Conservation (phyloP, 2,329 filamentous ascomycete species). For the Pseudofabraea citricarpa region DNA sequence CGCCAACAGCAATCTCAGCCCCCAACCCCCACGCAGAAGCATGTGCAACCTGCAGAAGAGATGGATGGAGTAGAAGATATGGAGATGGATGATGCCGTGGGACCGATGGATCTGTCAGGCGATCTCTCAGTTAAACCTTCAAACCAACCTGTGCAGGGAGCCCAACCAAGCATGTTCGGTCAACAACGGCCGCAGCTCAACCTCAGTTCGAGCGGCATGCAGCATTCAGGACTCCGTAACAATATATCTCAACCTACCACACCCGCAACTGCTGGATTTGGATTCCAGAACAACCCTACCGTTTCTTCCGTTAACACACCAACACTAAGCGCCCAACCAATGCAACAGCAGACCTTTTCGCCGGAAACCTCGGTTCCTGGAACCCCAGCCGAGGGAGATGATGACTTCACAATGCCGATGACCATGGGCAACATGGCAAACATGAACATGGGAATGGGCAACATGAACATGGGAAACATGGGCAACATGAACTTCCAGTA, state of each 20-base stretch:
- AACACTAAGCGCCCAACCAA: slow-evolving; percentile 73
- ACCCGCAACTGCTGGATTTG: slow-evolving; percentile 70
- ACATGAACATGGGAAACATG: slow-evolving; percentile 38
- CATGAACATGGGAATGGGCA: slow-evolving; percentile 49
- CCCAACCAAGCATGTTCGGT: slow-evolving; percentile 60
- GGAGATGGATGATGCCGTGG: slow-evolving; percentile 88
- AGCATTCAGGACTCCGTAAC: slow-evolving; percentile 72
- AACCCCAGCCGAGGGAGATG: slow-evolving; percentile 70
- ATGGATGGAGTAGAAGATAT: slow-evolving; percentile 89
- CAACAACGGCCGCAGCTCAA: slow-evolving; percentile 70
- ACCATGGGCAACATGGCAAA: slow-evolving; percentile 56
- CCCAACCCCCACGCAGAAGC: slow-evolving; percentile 24
- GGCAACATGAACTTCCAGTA: slow-evolving; percentile 33
- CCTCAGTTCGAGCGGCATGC: slow-evolving; percentile 64
- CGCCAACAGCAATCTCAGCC: slow-evolving; percentile 29
- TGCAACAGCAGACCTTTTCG: slow-evolving; percentile 38
- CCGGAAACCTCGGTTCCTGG: slow-evolving; percentile 64
- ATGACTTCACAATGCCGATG: slow-evolving; percentile 61
- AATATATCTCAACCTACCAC: slow-evolving; percentile 74
- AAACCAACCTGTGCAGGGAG: slow-evolving; percentile 63
- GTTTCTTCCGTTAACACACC: slow-evolving; percentile 97
- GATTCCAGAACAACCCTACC: slow-evolving; percentile 87
- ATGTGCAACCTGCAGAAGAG: slow-evolving; percentile 43
- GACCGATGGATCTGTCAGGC: slow-evolving; percentile 59
- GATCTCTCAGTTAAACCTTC: slow-evolving; percentile 30